Conservation (phyloP, 169 alveolate species). For the Cryptosporidium meleagridis region DNA sequence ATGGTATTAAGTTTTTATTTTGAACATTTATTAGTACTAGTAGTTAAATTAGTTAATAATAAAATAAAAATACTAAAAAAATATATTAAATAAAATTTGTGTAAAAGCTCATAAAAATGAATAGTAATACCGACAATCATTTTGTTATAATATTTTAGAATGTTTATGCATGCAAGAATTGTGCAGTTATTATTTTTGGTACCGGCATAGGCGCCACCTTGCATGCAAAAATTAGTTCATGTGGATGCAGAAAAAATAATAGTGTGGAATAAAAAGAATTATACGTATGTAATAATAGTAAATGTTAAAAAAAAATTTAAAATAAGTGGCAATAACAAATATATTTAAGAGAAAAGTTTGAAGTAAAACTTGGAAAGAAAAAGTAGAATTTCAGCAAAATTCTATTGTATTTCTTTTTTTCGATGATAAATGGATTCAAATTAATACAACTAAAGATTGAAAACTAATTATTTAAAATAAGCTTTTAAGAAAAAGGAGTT, state of each 20-base stretch:
- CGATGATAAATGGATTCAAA: not conserved
- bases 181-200: conserved; percentile 16
- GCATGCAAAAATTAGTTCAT: conserved; percentile 34
- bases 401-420: not conserved
- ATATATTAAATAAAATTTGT: too few species aligned
- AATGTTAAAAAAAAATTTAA: not conserved
- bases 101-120: not conserved
- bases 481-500: not conserved
- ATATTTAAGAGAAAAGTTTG: not conserved
- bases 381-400: not conserved
- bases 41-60: too few species aligned
- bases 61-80: too few species aligned
- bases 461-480: not conserved
- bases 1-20: too few species aligned
- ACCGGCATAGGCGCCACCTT: conserved; percentile 62
- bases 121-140: not conserved
- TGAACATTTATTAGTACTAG: too few species aligned
- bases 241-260: conserved; percentile 55
- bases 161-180: not conserved
- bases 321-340: not conserved
- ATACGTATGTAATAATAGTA: conserved; percentile 44
- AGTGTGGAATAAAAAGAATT: conserved; percentile 72
- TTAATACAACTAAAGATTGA: not conserved
- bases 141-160: too few species aligned
- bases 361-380: not conserved